Conservation (phyloP, 495 filamentous ascomycete genomes). For the Neurospora terricola region DNA sequence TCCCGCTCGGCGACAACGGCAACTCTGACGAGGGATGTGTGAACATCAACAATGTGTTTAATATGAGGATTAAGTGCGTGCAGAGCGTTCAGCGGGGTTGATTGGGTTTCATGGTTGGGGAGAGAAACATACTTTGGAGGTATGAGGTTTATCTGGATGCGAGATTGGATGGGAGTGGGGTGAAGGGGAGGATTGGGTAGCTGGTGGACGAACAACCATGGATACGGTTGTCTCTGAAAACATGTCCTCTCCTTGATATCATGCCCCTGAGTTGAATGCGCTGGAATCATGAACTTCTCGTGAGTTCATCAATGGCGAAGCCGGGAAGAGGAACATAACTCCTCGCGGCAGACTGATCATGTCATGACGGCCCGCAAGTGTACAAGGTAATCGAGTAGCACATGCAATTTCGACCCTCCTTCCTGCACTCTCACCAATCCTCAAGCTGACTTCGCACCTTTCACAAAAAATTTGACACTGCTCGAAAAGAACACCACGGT, state of each 20-base stretch:
- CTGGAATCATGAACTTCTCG: not conserved
- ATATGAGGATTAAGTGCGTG: too few species aligned
- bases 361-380: not conserved
- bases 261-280: not conserved
- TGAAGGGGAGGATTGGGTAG: too few species aligned
- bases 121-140: too few species aligned
- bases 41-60: not conserved
- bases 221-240: rapidly evolving
- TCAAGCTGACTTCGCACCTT: not conserved
- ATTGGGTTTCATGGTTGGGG: too few species aligned
- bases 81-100: too few species aligned
- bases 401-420: not conserved
- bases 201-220: not conserved
- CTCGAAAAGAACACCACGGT: too few species aligned
- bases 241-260: not conserved
- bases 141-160: too few species aligned
- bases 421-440: too few species aligned
- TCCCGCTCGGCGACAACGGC: not conserved
- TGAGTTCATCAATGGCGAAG: too few species aligned
- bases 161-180: too few species aligned
- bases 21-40: not conserved
- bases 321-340: too few species aligned
- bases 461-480: not conserved
- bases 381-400: not conserved
- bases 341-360: too few species aligned